These are phyloP conservation scores for Raphanus hybrid DNA, from an alignment of 441 rosid species.

Conservation along the genomic window DNA sequence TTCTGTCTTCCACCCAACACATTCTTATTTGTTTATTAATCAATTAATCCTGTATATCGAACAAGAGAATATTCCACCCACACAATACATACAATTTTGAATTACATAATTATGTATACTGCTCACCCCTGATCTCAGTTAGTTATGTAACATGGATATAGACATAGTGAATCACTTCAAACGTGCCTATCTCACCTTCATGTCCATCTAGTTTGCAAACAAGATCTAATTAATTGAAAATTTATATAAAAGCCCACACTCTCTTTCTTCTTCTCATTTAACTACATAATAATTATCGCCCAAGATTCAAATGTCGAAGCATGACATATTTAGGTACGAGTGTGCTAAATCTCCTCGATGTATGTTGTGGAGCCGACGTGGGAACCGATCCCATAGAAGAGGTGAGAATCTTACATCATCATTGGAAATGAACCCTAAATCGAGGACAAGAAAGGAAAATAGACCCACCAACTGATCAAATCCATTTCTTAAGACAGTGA, in stretches of 20 bases:
- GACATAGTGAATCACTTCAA: slow-evolving; percentile 31
- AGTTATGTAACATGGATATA: slow-evolving; percentile 17
- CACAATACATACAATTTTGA: slow-evolving; percentile 1
- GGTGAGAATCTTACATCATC: slow-evolving; percentile 36
- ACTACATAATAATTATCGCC: not conserved
- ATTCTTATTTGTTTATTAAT: slow-evolving; percentile 30
- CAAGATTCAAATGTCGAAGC: not conserved
- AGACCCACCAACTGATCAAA: slow-evolving; percentile 6
- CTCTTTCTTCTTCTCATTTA: too few relatives aligned
- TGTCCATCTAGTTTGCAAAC: slow-evolving; percentile 12
- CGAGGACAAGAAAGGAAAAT: slow-evolving; percentile 23
- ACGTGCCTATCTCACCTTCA: slow-evolving; percentile 24
- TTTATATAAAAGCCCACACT: too few relatives aligned
- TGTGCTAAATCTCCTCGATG: not conserved
- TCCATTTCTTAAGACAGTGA: slow-evolving; percentile 34
- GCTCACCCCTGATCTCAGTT: slow-evolving; percentile 13
- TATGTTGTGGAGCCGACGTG: slow-evolving; percentile 33
- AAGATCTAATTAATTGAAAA: too few relatives aligned
- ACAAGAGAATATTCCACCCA: slow-evolving; percentile 24
- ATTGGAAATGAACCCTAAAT: slow-evolving; percentile 38
- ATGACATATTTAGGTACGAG: slow-evolving; percentile 10
- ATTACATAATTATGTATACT: slow-evolving; percentile 24
- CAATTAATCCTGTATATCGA: not conserved
- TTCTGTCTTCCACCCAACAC: slow-evolving; percentile 35
- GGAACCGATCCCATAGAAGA: slow-evolving; percentile 13